These are phyloP conservation scores for Tephrocybe sp. DNA, from an alignment of 768 basidiomycete species.

Conservation along the genomic window DNA sequence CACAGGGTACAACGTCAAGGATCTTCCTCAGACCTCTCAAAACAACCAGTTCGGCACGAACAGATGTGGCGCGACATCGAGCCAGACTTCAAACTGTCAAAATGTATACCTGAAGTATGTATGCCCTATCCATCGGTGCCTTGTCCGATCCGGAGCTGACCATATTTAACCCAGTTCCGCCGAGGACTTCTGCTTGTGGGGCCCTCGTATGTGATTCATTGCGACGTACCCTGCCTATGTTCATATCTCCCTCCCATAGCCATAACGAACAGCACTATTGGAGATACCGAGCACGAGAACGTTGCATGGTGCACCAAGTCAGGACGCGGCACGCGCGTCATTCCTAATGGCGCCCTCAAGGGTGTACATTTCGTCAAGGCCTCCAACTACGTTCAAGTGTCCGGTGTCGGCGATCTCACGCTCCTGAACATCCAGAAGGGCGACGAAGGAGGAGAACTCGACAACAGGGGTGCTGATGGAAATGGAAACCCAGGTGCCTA, in stretches of 20 bases:
- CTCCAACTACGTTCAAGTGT: constrained; percentile 60
- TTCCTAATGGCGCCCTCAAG: constrained; percentile 63
- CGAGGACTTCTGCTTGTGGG: constrained; percentile 75
- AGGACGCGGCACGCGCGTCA: constrained; percentile 71
- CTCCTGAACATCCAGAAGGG: constrained; percentile 53
- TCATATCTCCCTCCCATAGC: constrained; percentile 2
- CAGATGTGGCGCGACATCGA: constrained; percentile 60
- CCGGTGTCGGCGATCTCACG: constrained; percentile 70
- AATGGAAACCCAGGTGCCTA: constrained; percentile 44
- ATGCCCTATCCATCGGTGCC: constrained; percentile 10
- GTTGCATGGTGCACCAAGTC: constrained; percentile 79
- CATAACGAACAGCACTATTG: constrained; percentile 48
- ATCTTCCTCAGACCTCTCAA: constrained; percentile 50
- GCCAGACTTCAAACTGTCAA: constrained; percentile 66
- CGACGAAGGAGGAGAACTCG: constrained; percentile 73
- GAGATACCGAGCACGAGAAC: constrained; percentile 64
- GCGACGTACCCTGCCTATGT: not conserved
- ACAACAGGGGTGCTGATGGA: constrained; percentile 69
- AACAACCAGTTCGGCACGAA: constrained; percentile 66
- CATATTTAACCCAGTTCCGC: constrained; percentile 37
- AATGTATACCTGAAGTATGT: constrained; percentile 65
- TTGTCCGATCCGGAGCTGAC: not conserved
- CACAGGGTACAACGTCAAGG: constrained; percentile 42
- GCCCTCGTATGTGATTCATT: constrained; percentile 39
- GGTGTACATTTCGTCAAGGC: constrained; percentile 74